Percentiles rank a stretch among this genome's conserved stretches.
Evolutionary conservation across 2,329 filamentous ascomycete genomes (phyloP).

Genomic region (Trichoderma asperellum): DNA sequence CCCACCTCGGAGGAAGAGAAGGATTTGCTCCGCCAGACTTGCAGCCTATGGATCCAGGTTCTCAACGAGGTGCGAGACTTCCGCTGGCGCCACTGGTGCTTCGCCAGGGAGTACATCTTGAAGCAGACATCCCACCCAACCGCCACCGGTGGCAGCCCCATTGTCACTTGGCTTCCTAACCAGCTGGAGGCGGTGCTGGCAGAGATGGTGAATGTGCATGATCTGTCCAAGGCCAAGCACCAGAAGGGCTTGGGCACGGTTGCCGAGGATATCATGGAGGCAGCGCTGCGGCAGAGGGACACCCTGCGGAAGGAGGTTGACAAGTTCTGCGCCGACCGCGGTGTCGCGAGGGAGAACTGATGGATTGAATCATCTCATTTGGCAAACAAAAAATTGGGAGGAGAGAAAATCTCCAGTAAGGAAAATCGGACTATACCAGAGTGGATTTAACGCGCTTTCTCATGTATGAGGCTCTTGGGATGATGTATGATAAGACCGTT

Average conservation of each 20-base stretch:
- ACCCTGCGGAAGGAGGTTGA: constrained; percentile 73
- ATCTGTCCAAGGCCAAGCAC: constrained; percentile 46
- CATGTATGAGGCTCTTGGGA: not conserved
- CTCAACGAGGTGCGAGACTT: constrained; percentile 80
- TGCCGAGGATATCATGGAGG: constrained; percentile 67
- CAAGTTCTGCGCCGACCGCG: constrained; percentile 71
- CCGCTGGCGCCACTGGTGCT: constrained; percentile 84
- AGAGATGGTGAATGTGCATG: constrained; percentile 67
- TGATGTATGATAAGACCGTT: not conserved
- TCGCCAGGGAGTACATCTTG: constrained; percentile 81
- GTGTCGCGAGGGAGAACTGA: constrained; percentile 38
- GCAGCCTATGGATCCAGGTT: constrained; percentile 64
- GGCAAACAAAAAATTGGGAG: not conserved
- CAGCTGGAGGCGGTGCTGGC: constrained; percentile 75
- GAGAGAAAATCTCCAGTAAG: not conserved
- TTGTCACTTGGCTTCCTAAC: constrained; percentile 84
- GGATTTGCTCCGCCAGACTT: constrained; percentile 57
- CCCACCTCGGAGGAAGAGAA: constrained; percentile 37
- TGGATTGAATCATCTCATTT: not conserved
- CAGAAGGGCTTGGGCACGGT: constrained; percentile 50
- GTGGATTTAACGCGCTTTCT: not conserved
- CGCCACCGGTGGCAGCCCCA: constrained; percentile 79
- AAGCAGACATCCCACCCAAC: constrained; percentile 77
- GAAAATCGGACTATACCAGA: not conserved
- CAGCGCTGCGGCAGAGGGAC: constrained; percentile 64